Evolutionary conservation across 805 yeast species (phyloP).

Genomic region (Citeromyces nyonsensis): DNA sequence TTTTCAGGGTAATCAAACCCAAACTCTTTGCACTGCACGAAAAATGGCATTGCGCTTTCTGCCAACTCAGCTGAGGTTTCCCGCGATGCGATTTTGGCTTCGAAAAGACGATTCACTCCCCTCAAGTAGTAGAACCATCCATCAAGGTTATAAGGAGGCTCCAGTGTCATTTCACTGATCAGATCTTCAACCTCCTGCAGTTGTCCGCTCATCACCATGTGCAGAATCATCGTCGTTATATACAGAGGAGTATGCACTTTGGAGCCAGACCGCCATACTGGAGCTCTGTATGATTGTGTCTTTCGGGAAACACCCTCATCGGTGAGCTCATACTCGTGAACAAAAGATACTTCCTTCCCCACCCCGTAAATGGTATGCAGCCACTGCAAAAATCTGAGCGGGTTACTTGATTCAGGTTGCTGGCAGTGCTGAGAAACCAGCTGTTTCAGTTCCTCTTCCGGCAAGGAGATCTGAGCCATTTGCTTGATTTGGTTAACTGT

Average conservation of each 20-base stretch:
- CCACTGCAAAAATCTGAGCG: conserved; percentile 1
- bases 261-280: conserved; percentile 23
- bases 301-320: neutral
- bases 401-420: neutral
- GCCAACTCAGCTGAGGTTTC: too few relatives aligned
- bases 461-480: neutral
- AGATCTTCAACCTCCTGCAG: conserved; percentile 17
- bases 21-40: conserved; percentile 3
- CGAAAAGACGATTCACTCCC: conserved; percentile 9
- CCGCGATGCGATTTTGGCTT: conserved; percentile 5
- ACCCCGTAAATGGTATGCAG: neutral
- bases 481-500: neutral
- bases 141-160: conserved; percentile 25
- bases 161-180: conserved; percentile 19
- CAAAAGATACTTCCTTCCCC: neutral
- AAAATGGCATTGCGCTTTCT: too few relatives aligned
- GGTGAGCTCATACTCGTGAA: neutral
- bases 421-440: too few relatives aligned
- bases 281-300: conserved; percentile 11
- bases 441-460: neutral
- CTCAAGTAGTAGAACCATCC: conserved; percentile 22
- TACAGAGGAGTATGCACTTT: conserved; percentile 23
- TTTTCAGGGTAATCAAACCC: conserved; percentile 1
- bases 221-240: conserved; percentile 24
- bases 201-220: conserved; percentile 18